Evolutionary conservation across 352 stramenopile species (phyloP).

Genomic region (Phytopythium helicoides): DNA sequence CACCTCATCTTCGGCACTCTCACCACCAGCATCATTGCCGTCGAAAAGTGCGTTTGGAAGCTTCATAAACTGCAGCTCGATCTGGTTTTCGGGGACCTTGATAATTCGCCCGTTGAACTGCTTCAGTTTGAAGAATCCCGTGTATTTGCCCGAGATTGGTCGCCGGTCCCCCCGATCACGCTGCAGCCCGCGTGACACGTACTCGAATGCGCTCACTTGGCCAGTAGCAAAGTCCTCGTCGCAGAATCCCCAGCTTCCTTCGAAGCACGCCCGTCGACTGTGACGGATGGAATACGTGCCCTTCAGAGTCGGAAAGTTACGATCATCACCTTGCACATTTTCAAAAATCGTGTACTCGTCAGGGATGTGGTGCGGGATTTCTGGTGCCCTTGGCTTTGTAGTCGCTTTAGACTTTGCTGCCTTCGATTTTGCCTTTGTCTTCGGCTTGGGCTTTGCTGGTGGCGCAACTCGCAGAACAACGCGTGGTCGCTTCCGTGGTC

Average conservation of each 20-base stretch:
- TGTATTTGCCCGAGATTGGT: constrained; percentile 67
- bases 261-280: constrained; percentile 46
- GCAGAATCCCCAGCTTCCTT: constrained; percentile 63
- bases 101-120: constrained; percentile 63
- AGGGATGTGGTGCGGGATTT: constrained; percentile 29
- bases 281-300: constrained; percentile 43
- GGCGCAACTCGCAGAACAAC: background rate
- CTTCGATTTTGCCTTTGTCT: background rate
- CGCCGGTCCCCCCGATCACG: constrained; percentile 35
- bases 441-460: background rate
- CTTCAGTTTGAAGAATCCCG: constrained; percentile 66
- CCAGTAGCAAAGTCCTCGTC: constrained; percentile 46
- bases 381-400: constrained; percentile 16
- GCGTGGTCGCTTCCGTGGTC: constrained; percentile 5
- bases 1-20: constrained; percentile 17
- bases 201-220: constrained; percentile 64
- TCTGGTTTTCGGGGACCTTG: constrained; percentile 55
- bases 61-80: constrained; percentile 67
- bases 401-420: constrained; percentile 12
- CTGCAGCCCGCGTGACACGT: constrained; percentile 41
- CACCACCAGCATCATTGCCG: constrained; percentile 11
- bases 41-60: constrained; percentile 29
- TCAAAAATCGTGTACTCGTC: constrained; percentile 51
- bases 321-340: constrained; percentile 28
- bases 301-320: constrained; percentile 50